Base-by-base conservation (phyloP, 2,329 filamentous ascomycete genomes). In the Ophiostoma pallidulum region DNA sequence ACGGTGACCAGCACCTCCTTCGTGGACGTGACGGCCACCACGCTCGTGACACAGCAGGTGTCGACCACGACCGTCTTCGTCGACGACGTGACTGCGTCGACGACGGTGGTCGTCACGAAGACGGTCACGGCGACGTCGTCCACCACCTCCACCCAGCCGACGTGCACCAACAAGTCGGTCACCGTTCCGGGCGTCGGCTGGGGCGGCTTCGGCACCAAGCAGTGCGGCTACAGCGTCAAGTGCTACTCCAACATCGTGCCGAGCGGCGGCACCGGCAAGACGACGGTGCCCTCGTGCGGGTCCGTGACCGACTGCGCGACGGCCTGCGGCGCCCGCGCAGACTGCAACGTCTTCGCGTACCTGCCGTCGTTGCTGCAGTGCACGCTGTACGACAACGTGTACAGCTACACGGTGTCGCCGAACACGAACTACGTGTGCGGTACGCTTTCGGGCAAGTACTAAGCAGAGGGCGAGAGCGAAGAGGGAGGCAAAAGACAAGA, bases 301-400 rank as follows among this genome's bases (percentile, higher is more conserved):
- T 26, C 33, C n/a, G 28, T 44, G 18, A 26, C 10, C 16, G 26
- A 12, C 14, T 52, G 50, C 43, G 37, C 42, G 3, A n/a, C 37
- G 33, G 40, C 45, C 16, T 52, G 51, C 41, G 45, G 36, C 39
- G 26, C 10, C 40, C 22, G 20, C 24, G n/a, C 13, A 26, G 3
- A 9, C n/a, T 53, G 51, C 51, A 44, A 47, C 18, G 29, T 24
- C 44, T 53, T 48, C n/a, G 26, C 26, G 9, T 53, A 29, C 39
- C 8, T 36, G 13, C n/a, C 26, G 12, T 22, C 28, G 6, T 36
- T 12, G 6, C 22, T 41, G 16, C 7, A 35, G 19, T 53, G 51
- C 51, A 49, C 22, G 8, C 41, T 49, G 13, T 46, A 45, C 38
- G 2, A 3, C 29, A 31, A 29, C 33, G 28, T 43, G 16, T 12